Evolutionary conservation across 2,329 filamentous ascomycete species (phyloP).

Genomic region (Bimuria novae-zelandiae): DNA sequence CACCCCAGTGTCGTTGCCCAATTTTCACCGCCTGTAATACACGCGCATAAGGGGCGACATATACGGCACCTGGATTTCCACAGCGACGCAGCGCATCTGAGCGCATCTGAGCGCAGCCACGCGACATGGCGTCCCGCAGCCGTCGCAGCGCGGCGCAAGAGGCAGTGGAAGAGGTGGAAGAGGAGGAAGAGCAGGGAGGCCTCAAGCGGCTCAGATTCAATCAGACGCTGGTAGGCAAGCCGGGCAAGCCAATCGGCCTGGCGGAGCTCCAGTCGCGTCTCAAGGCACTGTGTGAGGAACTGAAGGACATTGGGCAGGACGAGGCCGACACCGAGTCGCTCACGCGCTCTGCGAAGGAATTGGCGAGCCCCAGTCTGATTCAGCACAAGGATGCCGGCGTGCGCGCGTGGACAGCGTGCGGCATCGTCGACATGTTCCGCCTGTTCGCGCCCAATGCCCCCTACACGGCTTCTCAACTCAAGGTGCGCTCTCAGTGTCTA

Average conservation of each 20-base stretch:
- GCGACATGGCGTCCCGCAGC: conserved; percentile 46
- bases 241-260: conserved; percentile 85
- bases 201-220: conserved; percentile 70
- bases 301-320: conserved; percentile 86
- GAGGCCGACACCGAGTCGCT: conserved; percentile 83
- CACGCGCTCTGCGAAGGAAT: conserved; percentile 78
- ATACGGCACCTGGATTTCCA: neutral
- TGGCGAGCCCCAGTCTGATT: conserved; percentile 80
- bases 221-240: conserved; percentile 86
- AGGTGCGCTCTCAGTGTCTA: conserved; percentile 60
- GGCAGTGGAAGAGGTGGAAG: conserved; percentile 28
- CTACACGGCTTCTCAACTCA: conserved; percentile 86
- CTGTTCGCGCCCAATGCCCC: conserved; percentile 94
- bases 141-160: conserved; percentile 44
- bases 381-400: conserved; percentile 94
- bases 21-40: too few species aligned
- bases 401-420: conserved; percentile 84
- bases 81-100: conserved; percentile 7
- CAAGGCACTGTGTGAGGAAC: conserved; percentile 78
- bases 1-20: conserved; percentile 13
- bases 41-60: conserved; percentile 4
- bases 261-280: conserved; percentile 81
- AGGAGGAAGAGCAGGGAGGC: conserved; percentile 31
- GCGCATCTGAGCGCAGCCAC: conserved; percentile 34
- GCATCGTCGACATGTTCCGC: conserved; percentile 89